Percentiles rank a stretch among this genome's conserved stretches.
These are phyloP conservation scores for Asterophora parasitica DNA, from an alignment of 768 basidiomycete species.

Conservation along the genomic window DNA sequence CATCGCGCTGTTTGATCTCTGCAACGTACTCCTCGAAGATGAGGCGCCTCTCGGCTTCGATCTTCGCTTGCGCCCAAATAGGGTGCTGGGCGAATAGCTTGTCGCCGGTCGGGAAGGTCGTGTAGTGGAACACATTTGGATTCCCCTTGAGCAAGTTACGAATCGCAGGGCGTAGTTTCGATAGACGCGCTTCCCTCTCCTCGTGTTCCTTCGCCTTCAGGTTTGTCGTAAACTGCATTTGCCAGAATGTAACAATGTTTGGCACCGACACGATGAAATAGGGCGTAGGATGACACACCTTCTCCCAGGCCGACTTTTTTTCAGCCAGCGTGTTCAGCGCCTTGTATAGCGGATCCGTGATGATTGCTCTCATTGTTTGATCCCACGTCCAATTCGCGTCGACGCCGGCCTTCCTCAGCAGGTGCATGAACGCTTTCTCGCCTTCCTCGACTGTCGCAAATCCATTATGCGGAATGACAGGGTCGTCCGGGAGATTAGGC, in stretches of 20 bases:
- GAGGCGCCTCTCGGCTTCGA: conserved; percentile 79
- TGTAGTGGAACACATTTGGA: conserved; percentile 86
- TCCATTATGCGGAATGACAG: conserved; percentile 85
- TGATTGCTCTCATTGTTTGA: conserved; percentile 94
- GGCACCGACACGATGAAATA: background rate
- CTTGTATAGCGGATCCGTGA: conserved; percentile 97
- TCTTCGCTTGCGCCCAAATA: conserved; percentile 84
- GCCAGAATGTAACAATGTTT: conserved; percentile 7
- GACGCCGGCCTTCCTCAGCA: conserved; percentile 85
- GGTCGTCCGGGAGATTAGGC: conserved; percentile 81
- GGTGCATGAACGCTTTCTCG: conserved; percentile 89
- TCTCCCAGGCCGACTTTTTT: conserved; percentile 92
- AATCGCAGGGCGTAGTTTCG: conserved; percentile 82
- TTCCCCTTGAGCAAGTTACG: conserved; percentile 84
- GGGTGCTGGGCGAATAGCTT: conserved; percentile 81
- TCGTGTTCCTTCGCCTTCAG: conserved; percentile 80
- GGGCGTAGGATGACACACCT: conserved; percentile 47
- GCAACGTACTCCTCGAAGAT: conserved; percentile 91
- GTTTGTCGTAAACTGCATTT: conserved; percentile 64
- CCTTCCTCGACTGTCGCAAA: conserved; percentile 85
- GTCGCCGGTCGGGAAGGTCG: conserved; percentile 87
- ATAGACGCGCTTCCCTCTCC: conserved; percentile 77
- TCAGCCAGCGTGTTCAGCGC: conserved; percentile 90
- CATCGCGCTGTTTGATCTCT: conserved; percentile 84
- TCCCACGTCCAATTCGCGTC: conserved; percentile 97